These are phyloP conservation scores for Quercus glauca DNA, from an alignment of 306 rosid genomes.

Conservation along the genomic window DNA sequence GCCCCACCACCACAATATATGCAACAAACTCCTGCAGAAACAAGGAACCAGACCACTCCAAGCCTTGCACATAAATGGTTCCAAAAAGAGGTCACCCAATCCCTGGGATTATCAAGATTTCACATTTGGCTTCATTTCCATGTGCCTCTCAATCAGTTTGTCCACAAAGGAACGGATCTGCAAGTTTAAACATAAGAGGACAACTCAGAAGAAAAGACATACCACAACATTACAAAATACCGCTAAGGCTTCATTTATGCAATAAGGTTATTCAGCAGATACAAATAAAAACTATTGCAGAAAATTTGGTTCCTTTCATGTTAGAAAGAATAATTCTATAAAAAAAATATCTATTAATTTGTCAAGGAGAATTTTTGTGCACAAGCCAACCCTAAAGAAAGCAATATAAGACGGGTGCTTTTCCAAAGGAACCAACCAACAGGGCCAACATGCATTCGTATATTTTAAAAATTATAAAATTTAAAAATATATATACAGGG, in stretches of 20 bases:
- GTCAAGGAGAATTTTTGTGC: not conserved
- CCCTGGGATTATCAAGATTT: slow-evolving; percentile 45
- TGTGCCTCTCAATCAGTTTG: slow-evolving; percentile 82
- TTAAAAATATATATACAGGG: no score
- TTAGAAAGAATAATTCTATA: not conserved
- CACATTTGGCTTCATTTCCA: slow-evolving; percentile 44
- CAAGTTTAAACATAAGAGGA: slow-evolving; percentile 36
- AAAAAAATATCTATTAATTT: not conserved
- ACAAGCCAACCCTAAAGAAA: slow-evolving; percentile 23
- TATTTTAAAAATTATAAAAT: not conserved
- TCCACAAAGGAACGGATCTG: slow-evolving; percentile 97
- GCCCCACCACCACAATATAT: slow-evolving; percentile 21
- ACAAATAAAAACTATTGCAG: not conserved
- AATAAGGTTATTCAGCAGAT: not conserved
- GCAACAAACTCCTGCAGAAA: slow-evolving; percentile 32
- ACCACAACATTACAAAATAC: slow-evolving; percentile 15
- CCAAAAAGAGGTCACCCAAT: slow-evolving; percentile 18
- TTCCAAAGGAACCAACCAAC: not conserved
- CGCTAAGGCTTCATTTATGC: not conserved
- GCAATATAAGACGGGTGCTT: not conserved
- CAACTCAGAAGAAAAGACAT: slow-evolving; percentile 26
- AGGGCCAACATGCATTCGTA: not conserved
- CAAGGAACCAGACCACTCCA: slow-evolving; percentile 21
- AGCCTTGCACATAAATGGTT: slow-evolving; percentile 21
- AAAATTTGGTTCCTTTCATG: not conserved